Percentiles rank a stretch among this genome's conserved stretches.
Evolutionary conservation across 1,284 basidiomycete genomes (phyloP).

Genomic region (Ceratobasidium sp.): DNA sequence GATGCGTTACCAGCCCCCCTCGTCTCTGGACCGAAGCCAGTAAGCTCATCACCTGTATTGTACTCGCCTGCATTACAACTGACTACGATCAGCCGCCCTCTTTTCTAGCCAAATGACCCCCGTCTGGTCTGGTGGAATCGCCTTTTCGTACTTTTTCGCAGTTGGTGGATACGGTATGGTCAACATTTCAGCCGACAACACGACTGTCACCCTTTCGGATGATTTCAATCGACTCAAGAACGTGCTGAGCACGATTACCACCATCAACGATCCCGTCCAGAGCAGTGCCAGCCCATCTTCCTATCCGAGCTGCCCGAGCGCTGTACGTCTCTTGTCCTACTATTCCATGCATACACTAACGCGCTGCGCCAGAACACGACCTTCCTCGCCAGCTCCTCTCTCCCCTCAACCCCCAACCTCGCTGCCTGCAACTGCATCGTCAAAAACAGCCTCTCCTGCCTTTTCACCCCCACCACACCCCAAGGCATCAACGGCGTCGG

Average conservation of each 20-base stretch:
- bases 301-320: conserved; percentile 70
- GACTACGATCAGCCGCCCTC: conserved; percentile 60
- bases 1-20: conserved; percentile 66
- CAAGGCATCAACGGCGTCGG: conserved; percentile 70
- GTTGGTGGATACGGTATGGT: conserved; percentile 84
- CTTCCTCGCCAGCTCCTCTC: conserved; percentile 68
- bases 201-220: conserved; percentile 64
- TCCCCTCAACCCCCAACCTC: conserved; percentile 85
- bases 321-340: conserved; percentile 45
- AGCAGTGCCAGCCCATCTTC: conserved; percentile 60
- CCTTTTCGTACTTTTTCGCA: conserved; percentile 84
- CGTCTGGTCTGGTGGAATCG: conserved; percentile 87
- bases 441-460: conserved; percentile 68
- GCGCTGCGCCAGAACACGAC: conserved; percentile 49
- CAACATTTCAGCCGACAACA: conserved; percentile 67
- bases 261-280: conserved; percentile 69
- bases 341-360: background rate
- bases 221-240: conserved; percentile 73
- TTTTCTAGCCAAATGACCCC: conserved; percentile 74
- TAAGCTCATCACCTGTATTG: background rate
- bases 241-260: conserved; percentile 65
- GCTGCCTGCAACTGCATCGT: conserved; percentile 80
- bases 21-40: conserved; percentile 79
- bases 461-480: conserved; percentile 70
- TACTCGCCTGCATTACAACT: background rate